phyloP scores from a whole-genome alignment of 164 flowering plant species.

The Stephania cephalantha region DNA sequence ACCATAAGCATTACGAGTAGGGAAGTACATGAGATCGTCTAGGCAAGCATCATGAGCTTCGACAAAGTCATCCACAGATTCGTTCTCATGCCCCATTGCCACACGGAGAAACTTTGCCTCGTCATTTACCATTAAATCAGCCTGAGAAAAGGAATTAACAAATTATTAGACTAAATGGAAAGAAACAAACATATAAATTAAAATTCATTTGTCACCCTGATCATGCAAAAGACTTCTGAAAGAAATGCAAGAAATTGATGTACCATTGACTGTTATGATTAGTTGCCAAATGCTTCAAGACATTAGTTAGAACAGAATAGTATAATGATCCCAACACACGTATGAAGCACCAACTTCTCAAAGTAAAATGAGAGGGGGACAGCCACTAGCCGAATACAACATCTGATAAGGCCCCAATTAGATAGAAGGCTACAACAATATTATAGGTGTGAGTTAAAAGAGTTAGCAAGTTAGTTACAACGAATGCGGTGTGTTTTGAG shows the following conservation, averaged over 20 bases:
- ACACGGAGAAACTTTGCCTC: conserved; percentile 67
- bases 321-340: not conserved
- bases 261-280: not conserved
- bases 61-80: conserved; percentile 72
- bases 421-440: no score
- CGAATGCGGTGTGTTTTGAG: no score
- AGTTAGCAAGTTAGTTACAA: no score
- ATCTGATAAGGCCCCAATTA: no score
- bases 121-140: conserved; percentile 53
- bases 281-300: not conserved
- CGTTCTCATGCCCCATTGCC: conserved; percentile 91
- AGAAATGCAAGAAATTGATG: not conserved
- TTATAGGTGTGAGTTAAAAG: no score
- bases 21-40: conserved; percentile 89
- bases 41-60: conserved; percentile 84
- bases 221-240: not conserved
- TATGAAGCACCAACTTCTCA: not conserved
- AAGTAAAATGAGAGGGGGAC: not conserved
- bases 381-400: not conserved
- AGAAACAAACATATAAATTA: no score
- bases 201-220: not conserved
- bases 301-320: not conserved
- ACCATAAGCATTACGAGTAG: conserved; percentile 78
- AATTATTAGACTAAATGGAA: not conserved
- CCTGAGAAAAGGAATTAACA: conserved; percentile 39